phyloP scores from a whole-genome alignment of 108 stramenopile genomes.

The Fragilaria crotonensis region DNA sequence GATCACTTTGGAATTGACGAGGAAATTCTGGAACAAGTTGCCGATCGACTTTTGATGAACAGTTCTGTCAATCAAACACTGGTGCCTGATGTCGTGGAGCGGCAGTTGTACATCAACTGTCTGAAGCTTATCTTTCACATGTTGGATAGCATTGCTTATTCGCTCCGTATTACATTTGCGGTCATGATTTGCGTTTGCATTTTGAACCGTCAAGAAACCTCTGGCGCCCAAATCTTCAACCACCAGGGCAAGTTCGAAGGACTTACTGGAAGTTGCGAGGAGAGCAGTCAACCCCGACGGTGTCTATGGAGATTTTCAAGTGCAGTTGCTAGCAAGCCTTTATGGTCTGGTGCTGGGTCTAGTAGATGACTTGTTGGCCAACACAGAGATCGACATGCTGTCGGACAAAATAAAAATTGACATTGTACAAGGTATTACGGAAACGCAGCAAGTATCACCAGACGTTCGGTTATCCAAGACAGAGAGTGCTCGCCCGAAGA shows the following conservation, averaged over 20 bases:
- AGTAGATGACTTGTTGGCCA: background rate
- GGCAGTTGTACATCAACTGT: constrained; percentile 25
- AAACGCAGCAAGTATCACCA: too few species aligned
- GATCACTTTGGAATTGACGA: constrained; percentile 14
- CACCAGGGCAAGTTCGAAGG: too few species aligned
- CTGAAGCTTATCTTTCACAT: constrained; percentile 31
- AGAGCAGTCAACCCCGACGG: too few species aligned
- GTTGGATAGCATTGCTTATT: background rate
- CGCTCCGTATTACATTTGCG: background rate
- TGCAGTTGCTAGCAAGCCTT: too few species aligned
- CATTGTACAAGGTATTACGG: too few species aligned
- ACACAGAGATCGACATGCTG: background rate
- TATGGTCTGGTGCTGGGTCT: background rate
- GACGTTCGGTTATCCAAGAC: too few species aligned
- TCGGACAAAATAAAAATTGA: background rate
- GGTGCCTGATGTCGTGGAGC: constrained; percentile 30
- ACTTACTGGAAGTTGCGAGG: too few species aligned
- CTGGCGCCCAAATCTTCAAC: too few species aligned
- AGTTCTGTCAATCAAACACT: constrained; percentile 19
- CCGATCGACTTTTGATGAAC: constrained; percentile 20
- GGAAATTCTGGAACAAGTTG: constrained; percentile 21
- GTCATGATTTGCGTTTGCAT: background rate
- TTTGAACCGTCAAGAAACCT: too few species aligned
- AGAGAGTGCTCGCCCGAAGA: too few species aligned
- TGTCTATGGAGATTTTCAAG: too few species aligned